Conservation (phyloP, 768 basidiomycete genomes). For the Suillus sp. region DNA sequence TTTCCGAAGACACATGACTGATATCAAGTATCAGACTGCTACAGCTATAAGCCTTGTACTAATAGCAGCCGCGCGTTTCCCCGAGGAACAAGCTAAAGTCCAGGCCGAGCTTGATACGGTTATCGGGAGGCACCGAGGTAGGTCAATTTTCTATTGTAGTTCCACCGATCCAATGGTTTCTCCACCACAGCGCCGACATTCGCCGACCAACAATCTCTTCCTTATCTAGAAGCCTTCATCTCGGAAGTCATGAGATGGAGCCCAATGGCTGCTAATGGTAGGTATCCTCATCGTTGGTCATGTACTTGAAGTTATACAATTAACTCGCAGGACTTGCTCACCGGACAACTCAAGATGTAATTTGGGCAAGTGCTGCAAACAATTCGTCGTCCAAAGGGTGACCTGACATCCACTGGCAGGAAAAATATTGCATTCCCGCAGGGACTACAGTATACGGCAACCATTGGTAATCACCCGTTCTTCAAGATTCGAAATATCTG, state of each 20-base stretch:
- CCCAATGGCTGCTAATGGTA: constrained; percentile 26
- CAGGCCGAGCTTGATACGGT: constrained; percentile 36
- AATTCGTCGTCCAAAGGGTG: neutral
- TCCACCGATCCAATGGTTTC: neutral
- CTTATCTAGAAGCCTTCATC: constrained; percentile 9
- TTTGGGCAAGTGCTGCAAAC: neutral
- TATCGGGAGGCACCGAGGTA: constrained; percentile 32
- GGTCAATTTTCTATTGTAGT: neutral
- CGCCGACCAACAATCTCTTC: constrained; percentile 28
- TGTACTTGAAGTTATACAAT: neutral
- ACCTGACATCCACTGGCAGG: constrained; percentile 18
- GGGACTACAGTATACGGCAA: constrained; percentile 24
- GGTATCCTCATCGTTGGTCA: neutral
- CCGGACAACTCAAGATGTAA: constrained; percentile 3
- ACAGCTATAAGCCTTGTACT: constrained; percentile 17
- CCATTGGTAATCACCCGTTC: constrained; percentile 17
- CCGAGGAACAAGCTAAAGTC: constrained; percentile 31
- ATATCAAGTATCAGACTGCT: constrained; percentile 8
- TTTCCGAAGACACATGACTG: neutral
- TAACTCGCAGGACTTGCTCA: constrained; percentile 4
- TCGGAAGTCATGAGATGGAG: constrained; percentile 36
- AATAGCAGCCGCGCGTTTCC: constrained; percentile 34
- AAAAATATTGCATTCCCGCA: constrained; percentile 25
- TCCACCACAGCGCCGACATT: constrained; percentile 32
- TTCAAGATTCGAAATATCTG: neutral